Base-by-base conservation (phyloP, 1,284 basidiomycete genomes). In the Boletus smithii region DNA sequence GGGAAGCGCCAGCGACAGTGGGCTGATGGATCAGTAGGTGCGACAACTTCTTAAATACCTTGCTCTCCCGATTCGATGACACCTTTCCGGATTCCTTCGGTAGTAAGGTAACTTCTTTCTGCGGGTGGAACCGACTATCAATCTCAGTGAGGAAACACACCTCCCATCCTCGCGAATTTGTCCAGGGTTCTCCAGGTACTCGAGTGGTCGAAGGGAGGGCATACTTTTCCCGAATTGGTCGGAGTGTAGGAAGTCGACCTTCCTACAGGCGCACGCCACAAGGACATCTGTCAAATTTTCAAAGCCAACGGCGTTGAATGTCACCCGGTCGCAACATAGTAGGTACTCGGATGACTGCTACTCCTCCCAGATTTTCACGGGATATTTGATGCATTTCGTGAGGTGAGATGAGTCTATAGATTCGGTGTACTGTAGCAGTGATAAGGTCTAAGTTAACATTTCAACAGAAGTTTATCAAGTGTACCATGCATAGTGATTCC, bases 401-500 rank as follows among this genome's bases (percentile, higher is more conserved):
- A 58, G 45, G 9, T 31, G 49, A 23, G 13, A 42, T 36, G n/a
- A n/a, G n/a, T n/a, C n/a, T n/a, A n/a, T n/a, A n/a, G n/a, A n/a
- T n/a, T 33, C 8, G 11, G 9, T 20, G 23, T 42, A 48, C 26
- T 27, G 24, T 44, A 39, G 30, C n/a, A 38, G 30, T 11, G 29
- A 33, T 23, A 22, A 17, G n/a, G n/a, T n/a, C n/a, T n/a, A n/a
- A n/a, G n/a, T 53, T 17, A 53, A 46, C 23, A 34, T 26, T 36
- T 22, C 31, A 26, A 40, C 8, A 29, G 13, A 8, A 33, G 11
- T 40, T 16, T 22, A 40, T 33, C n/a, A 13, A 29, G 23, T 38
- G 32, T 33, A 37, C 29, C 42, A 11, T 49, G 24, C 33, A 32
- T 38, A 18, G 26, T 30, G 14, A 13, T 41, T 39, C 22, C n/a